Percentiles rank a stretch among this genome's conserved stretches.
Evolutionary conservation across 1,284 basidiomycete genomes (phyloP).

Genomic region (Psilocybe mexicana): DNA sequence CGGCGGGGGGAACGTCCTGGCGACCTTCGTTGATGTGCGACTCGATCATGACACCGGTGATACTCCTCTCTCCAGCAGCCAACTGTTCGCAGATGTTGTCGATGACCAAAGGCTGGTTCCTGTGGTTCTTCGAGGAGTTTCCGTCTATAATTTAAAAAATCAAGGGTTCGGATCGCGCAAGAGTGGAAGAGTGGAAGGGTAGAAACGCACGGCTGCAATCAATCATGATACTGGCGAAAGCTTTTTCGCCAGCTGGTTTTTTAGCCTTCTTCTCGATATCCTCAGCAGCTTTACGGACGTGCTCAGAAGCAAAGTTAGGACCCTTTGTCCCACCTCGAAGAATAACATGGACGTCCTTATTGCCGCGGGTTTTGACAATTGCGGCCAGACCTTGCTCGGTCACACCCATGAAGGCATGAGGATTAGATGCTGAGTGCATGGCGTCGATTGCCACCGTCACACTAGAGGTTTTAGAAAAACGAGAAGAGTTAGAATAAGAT

Average conservation of each 20-base stretch:
- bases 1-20: slow-evolving; percentile 77
- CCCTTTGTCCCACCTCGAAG: slow-evolving; percentile 88
- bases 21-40: slow-evolving; percentile 87
- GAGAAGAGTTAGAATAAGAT: neutral
- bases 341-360: slow-evolving; percentile 92
- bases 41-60: slow-evolving; percentile 98
- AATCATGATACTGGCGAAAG: slow-evolving; percentile 80
- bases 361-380: slow-evolving; percentile 94
- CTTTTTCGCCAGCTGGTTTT: slow-evolving; percentile 16
- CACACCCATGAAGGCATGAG: slow-evolving; percentile 98
- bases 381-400: slow-evolving; percentile 93
- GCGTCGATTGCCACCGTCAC: slow-evolving; percentile 89
- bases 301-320: slow-evolving; percentile 80
- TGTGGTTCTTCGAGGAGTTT: slow-evolving; percentile 91
- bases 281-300: slow-evolving; percentile 71
- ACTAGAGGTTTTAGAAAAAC: slow-evolving; percentile 28
- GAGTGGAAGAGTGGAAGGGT: slow-evolving; percentile 7
- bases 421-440: slow-evolving; percentile 89
- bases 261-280: slow-evolving; percentile 74
- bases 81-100: slow-evolving; percentile 81
- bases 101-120: slow-evolving; percentile 86
- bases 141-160: slow-evolving; percentile 57
- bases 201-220: slow-evolving; percentile 72
- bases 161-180: neutral
- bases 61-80: slow-evolving; percentile 69